Evolutionary conservation across 2,329 filamentous ascomycete genomes (phyloP).

Genomic region (Corynespora cassiicola): DNA sequence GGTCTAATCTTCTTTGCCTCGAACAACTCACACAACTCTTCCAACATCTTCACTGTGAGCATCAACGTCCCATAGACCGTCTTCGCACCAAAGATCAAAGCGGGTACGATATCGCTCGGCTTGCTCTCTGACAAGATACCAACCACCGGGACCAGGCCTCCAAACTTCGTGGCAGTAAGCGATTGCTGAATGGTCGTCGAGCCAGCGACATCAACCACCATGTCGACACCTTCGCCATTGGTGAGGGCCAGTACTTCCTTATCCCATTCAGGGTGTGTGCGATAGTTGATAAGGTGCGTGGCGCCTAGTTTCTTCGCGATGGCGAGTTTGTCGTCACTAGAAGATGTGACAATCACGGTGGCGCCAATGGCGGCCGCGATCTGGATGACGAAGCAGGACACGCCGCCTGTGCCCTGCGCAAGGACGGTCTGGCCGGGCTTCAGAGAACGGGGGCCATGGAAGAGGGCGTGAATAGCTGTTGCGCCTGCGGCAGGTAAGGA

Average conservation of each 20-base stretch:
- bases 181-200: conserved; percentile 47
- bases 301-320: conserved; percentile 48
- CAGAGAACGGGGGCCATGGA: conserved; percentile 7
- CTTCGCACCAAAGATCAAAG: conserved; percentile 12
- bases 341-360: conserved; percentile 58
- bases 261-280: conserved; percentile 53
- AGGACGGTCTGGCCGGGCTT: conserved; percentile 8
- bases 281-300: conserved; percentile 59
- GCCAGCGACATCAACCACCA: conserved; percentile 52
- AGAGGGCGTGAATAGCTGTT: conserved; percentile 15
- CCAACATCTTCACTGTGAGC: conserved; percentile 6
- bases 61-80: conserved; percentile 11
- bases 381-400: conserved; percentile 30
- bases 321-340: conserved; percentile 56
- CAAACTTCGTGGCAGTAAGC: conserved; percentile 52
- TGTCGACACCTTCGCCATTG: conserved; percentile 51
- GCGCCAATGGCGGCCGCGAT: conserved; percentile 55
- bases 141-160: conserved; percentile 54
- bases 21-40: conserved; percentile 8
- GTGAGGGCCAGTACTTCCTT: conserved; percentile 54
- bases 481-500: conserved; percentile 8
- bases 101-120: conserved; percentile 9
- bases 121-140: conserved; percentile 45
- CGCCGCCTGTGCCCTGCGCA: conserved; percentile 38
- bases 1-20: conserved; percentile 14